A percentile compares a stretch with the other conserved stretches of the same genome.
phyloP scores from a whole-genome alignment of 306 rosid genomes.

The Rubus idaeus region DNA sequence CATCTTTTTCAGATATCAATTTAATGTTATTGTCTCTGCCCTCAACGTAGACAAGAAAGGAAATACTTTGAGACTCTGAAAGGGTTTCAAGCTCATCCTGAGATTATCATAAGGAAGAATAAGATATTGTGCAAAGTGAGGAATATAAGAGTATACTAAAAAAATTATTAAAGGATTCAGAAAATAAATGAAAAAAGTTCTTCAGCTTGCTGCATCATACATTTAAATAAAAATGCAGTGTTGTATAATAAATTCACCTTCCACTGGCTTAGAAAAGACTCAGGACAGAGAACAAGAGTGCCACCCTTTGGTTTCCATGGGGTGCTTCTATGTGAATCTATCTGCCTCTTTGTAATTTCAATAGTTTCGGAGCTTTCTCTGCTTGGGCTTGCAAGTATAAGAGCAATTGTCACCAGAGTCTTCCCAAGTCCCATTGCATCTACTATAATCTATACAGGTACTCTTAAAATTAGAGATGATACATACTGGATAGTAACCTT shows the following conservation, averaged over 20 bases:
- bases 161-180: neutral
- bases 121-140: slow-evolving; percentile 11
- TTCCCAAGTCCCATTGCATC: slow-evolving; percentile 98
- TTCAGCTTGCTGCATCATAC: neutral
- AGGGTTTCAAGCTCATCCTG: slow-evolving; percentile 88
- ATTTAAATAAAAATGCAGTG: neutral
- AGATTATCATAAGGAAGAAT: slow-evolving; percentile 19
- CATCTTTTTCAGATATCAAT: slow-evolving; percentile 57
- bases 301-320: slow-evolving; percentile 51
- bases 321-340: slow-evolving; percentile 20
- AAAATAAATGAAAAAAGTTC: slow-evolving; percentile 2
- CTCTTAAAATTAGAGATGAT: slow-evolving; percentile 18
- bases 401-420: slow-evolving; percentile 81
- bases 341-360: slow-evolving; percentile 24
- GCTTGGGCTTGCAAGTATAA: slow-evolving; percentile 58
- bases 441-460: slow-evolving; percentile 57
- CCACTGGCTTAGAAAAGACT: slow-evolving; percentile 88
- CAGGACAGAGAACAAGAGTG: slow-evolving; percentile 86
- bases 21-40: slow-evolving; percentile 55
- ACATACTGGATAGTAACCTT: neutral
- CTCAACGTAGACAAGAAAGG: slow-evolving; percentile 73
- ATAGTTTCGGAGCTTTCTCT: slow-evolving; percentile 34
- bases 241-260: slow-evolving; percentile 44
- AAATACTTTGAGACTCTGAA: slow-evolving; percentile 49
- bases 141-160: slow-evolving; percentile 1